Conservation (phyloP, 208 protist genomes). For the Porcisia hertigi region DNA sequence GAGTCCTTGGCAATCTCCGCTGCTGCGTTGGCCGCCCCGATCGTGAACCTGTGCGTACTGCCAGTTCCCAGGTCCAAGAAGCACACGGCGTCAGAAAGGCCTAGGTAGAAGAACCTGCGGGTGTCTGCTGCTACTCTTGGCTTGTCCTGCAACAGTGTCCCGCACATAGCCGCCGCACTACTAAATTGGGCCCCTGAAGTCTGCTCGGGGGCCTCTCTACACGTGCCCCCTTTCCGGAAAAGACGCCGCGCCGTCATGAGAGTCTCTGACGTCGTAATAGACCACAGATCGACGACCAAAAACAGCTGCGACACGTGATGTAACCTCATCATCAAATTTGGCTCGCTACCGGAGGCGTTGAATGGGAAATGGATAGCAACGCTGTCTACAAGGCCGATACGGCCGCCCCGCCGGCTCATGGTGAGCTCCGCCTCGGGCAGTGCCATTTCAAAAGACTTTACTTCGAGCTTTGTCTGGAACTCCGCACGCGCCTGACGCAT, state of each 20-base stretch:
- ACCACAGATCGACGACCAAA: conserved; percentile 70
- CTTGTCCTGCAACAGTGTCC: conserved; percentile 5
- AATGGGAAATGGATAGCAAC: conserved; percentile 56
- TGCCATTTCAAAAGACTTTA: conserved; percentile 82
- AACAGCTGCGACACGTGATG: conserved; percentile 80
- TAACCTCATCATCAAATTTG: conserved; percentile 64
- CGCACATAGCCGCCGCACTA: conserved; percentile 12
- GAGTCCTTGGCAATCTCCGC: conserved; percentile 31
- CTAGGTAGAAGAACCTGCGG: conserved; percentile 38
- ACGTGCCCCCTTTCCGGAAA: conserved; percentile 26
- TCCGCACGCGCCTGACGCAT: conserved; percentile 61
- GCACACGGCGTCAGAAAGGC: conserved; percentile 42
- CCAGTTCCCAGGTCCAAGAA: conserved; percentile 76
- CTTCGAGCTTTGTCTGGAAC: conserved; percentile 87
- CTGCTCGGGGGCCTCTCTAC: conserved; percentile 23
- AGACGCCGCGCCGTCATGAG: conserved; percentile 39
- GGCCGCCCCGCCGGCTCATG: conserved; percentile 42
- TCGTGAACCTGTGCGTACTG: conserved; percentile 65
- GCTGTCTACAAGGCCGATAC: conserved; percentile 27
- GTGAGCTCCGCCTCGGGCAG: conserved; percentile 58
- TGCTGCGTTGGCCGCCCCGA: conserved; percentile 38
- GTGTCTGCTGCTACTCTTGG: conserved; percentile 6
- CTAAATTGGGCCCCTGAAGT: conserved; percentile 16
- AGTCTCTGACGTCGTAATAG: conserved; percentile 27
- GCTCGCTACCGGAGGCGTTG: conserved; percentile 48